Base-by-base conservation (phyloP, 2,329 filamentous ascomycete species). In the Phyllachora maydis region DNA sequence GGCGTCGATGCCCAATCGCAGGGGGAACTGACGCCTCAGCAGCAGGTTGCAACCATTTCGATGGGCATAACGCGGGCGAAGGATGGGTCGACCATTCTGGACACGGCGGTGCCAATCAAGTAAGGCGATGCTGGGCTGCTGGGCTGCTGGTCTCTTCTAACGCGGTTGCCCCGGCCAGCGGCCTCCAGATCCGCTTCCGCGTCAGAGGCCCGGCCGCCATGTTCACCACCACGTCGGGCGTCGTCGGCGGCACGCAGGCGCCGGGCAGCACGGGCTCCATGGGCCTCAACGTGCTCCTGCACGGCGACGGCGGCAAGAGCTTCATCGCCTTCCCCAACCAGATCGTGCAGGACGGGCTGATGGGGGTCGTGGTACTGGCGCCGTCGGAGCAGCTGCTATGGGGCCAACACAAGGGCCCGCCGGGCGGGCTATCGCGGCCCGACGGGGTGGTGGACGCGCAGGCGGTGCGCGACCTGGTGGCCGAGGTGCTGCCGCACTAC, bases 261-360 rank as follows among this genome's bases (percentile, higher is more conserved):
- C 33, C 46, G 11, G 35, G 37, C 12, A 36, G 41, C 3, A 26
- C 35, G 0, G 51, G 54, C 4, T 31, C 42, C 5, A 42, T 60
- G 15, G 59, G 59, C 23, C 46, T 63, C 5, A 67, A 67, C 33
- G 54, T 68, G 9, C 51, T 68, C 17, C 50, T 68, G 4, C 63
- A 68, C 37, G 62, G 62, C 23, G 63, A 68, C 35, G 62, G 63
- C 19, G 63, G 63, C 5, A 56, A 64, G 33, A 62, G 56, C 8
- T 65, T 64, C 49, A 59, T 61, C 40, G 57, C 60, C 36, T 60
- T 63, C 42, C 59, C 59, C 17, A 64, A 64, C 39, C 55, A 64
- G 32, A 52, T 49, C 11, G 53, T 63, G 8, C 53, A 56, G 26
- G 37, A 43, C 23, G 54, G 53, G 30, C 50, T 59, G 16, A 57